Base-by-base conservation (phyloP, 768 basidiomycete species). In the Cubamyces lactineus region DNA sequence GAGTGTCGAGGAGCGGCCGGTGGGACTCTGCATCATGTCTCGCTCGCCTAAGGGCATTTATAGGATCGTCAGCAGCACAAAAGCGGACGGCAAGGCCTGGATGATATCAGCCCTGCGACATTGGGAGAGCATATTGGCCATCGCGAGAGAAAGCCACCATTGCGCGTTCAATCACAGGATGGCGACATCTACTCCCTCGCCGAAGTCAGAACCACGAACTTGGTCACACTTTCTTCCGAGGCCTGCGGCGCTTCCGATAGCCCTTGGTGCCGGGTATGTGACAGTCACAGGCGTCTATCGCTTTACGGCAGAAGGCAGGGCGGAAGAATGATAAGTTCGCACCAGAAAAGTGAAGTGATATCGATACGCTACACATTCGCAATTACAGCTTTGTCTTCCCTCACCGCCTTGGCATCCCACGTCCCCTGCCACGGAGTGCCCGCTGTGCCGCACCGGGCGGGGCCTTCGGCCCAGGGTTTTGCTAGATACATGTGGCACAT, bases 361-460 rank as follows among this genome's bases (percentile, higher is more conserved):
- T 63, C 63, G 60, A 63, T 61, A 66, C 59, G 59, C 56, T 66
- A 62, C 62, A 55, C 43, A 59, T 61, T 64, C 63, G 63, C 60
- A 53, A 54, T 49, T 67, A 43, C 66, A 62, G 58, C 58, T 55
- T 66, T 61, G 66, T 64, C 65, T 67, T 49, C 43, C 48, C 57
- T 73, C 65, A 92, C 78, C 91, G 86, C 67, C 89, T 79, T 50
- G 84, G 87, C 78, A 86, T 83, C 57, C 95, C 94, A 61, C 94
- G 83, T 26, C 95, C 95, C 65, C 95, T 82, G 46, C 94, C 94
- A 71, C 94, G 83, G 64, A 96, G 73, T 15, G 92, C 94, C 46
- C 91, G 82, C 71, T 91, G 88, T 13, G 93, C 92, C 9, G 92
- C 79, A n/a, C 94, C 95, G n/a, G 93, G 89, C 15, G 95, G 94